A percentile compares a stretch with the other conserved stretches of the same genome.
phyloP scores from a whole-genome alignment of 129 eudicot species.

The Tanacetum coccineum region DNA sequence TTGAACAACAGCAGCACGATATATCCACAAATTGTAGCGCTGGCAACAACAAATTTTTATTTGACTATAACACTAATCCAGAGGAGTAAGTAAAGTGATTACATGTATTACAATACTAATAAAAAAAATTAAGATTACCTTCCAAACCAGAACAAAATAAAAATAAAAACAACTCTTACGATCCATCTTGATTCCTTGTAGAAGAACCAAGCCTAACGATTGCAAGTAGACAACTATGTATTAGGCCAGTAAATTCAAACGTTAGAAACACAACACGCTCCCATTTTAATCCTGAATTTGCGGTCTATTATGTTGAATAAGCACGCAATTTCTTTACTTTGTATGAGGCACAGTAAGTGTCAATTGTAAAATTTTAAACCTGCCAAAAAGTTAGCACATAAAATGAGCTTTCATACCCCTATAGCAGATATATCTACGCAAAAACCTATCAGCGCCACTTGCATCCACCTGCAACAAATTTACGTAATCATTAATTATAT shows the following conservation, averaged over 20 bases:
- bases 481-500: background rate
- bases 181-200: constrained; percentile 71
- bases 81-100: too few relatives aligned
- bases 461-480: constrained; percentile 1
- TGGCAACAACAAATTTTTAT: constrained; percentile 15
- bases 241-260: background rate
- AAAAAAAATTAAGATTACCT: constrained; percentile 39
- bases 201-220: constrained; percentile 50
- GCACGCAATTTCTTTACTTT: background rate
- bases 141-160: constrained; percentile 53
- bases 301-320: background rate
- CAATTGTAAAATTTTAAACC: background rate
- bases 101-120: background rate
- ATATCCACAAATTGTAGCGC: constrained; percentile 58
- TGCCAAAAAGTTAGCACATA: background rate
- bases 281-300: background rate
- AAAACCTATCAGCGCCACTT: background rate
- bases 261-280: background rate
- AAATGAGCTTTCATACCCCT: background rate
- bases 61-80: background rate
- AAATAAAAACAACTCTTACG: constrained; percentile 36
- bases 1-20: constrained; percentile 49
- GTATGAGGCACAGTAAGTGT: background rate
- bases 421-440: background rate
- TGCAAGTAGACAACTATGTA: background rate